phyloP scores from a whole-genome alignment of 805 yeast genomes.

The Candida germanica region DNA sequence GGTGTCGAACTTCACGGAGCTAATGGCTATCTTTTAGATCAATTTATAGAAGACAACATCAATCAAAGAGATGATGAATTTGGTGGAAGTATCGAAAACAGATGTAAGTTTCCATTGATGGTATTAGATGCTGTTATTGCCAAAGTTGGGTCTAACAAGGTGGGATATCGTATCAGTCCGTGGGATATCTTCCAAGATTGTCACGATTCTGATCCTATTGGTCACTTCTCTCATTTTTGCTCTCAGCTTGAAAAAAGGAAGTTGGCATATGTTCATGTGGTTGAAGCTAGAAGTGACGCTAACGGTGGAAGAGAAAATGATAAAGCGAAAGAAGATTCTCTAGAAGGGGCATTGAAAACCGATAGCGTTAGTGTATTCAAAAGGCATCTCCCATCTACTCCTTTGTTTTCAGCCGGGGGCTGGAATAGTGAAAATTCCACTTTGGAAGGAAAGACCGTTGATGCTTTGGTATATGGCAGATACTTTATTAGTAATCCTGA shows the following conservation, averaged over 20 bases:
- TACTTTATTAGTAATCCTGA: slow-evolving; percentile 46
- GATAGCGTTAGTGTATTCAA: slow-evolving; percentile 6
- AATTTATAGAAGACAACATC: slow-evolving; percentile 18
- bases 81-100: slow-evolving; percentile 26
- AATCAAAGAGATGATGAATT: slow-evolving; percentile 24
- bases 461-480: slow-evolving; percentile 32
- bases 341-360: neutral
- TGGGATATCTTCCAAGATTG: slow-evolving; percentile 17
- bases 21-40: slow-evolving; percentile 26
- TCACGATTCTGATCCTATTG: slow-evolving; percentile 12
- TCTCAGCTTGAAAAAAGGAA: slow-evolving; percentile 14
- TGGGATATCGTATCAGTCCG: slow-evolving; percentile 19
- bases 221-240: slow-evolving; percentile 12
- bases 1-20: slow-evolving; percentile 26
- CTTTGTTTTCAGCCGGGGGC: slow-evolving; percentile 14
- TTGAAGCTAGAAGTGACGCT: slow-evolving; percentile 13
- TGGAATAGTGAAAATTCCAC: slow-evolving; percentile 9
- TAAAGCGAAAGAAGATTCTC: neutral
- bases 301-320: slow-evolving; percentile 17
- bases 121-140: slow-evolving; percentile 19
- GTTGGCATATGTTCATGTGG: slow-evolving; percentile 12
- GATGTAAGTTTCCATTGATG: slow-evolving; percentile 19
- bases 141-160: slow-evolving; percentile 15
- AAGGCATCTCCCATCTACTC: slow-evolving; percentile 7
- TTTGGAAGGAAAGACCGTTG: neutral